phyloP scores from a whole-genome alignment of 202 grass and related monocot species.

The Panicum virgatum region DNA sequence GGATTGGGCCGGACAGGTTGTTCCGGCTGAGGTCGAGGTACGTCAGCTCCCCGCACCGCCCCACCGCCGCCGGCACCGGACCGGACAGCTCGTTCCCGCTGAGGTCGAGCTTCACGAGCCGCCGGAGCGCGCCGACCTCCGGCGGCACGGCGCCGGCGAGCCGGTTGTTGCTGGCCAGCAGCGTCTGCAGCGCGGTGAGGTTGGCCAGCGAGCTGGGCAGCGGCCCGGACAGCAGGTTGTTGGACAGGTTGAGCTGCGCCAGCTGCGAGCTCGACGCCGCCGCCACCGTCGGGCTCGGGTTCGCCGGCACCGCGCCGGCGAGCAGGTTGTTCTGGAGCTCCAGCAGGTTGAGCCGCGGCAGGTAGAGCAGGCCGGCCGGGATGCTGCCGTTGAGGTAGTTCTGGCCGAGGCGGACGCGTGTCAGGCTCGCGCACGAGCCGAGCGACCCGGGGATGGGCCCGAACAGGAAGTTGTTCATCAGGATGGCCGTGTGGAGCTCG shows the following conservation, averaged over 20 bases:
- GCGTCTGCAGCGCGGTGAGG: constrained; percentile 65
- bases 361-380: constrained; percentile 71
- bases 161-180: constrained; percentile 64
- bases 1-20: constrained; percentile 59
- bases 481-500: constrained; percentile 66
- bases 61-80: constrained; percentile 46
- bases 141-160: constrained; percentile 46
- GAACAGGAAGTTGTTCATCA: constrained; percentile 89
- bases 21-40: constrained; percentile 94
- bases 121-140: constrained; percentile 47
- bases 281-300: constrained; percentile 4
- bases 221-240: constrained; percentile 69
- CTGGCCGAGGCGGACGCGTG: constrained; percentile 77
- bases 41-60: constrained; percentile 56
- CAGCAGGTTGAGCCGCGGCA: constrained; percentile 75
- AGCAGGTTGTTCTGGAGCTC: constrained; percentile 96
- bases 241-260: constrained; percentile 83
- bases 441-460: constrained; percentile 65
- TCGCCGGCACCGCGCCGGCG: constrained; percentile 59
- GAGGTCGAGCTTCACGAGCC: constrained; percentile 79
- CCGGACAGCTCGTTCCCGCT: constrained; percentile 59
- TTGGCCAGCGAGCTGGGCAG: constrained; percentile 53
- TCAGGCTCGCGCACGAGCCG: constrained; percentile 68
- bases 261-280: constrained; percentile 37
- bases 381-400: constrained; percentile 96